A percentile compares a stretch with the other conserved stretches of the same genome.
These are phyloP conservation scores for Pythium monospermum DNA, from an alignment of 352 stramenopile genomes.

Conservation along the genomic window DNA sequence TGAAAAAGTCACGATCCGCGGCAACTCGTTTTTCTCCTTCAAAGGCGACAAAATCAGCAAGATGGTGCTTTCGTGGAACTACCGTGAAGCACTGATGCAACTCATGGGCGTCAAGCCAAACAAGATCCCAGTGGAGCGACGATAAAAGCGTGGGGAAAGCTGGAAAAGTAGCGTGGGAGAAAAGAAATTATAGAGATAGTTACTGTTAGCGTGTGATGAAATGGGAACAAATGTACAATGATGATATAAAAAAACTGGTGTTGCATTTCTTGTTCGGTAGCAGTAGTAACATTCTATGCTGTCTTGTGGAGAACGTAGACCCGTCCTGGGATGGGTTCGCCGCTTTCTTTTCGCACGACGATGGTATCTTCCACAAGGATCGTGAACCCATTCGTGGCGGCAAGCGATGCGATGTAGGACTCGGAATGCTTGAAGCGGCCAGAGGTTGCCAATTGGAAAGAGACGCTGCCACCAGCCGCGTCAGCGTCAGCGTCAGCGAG, in stretches of 20 bases:
- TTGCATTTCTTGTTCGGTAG: background rate
- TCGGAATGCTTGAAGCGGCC: conserved; percentile 78
- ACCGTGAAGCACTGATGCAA: conserved; percentile 64
- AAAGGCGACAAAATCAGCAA: conserved; percentile 70
- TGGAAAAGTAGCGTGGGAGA: background rate
- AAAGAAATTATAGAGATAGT: conserved; percentile 3
- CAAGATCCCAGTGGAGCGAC: conserved; percentile 16
- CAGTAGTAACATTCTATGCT: too few relatives aligned
- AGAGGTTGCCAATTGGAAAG: conserved; percentile 55
- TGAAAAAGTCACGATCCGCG: conserved; percentile 75
- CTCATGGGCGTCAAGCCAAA: conserved; percentile 51
- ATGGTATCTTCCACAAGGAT: conserved; percentile 40
- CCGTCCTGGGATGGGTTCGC: conserved; percentile 56
- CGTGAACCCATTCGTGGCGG: conserved; percentile 30
- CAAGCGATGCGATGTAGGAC: conserved; percentile 48
- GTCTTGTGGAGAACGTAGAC: conserved; percentile 65
- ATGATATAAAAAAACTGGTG: background rate
- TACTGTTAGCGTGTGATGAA: background rate
- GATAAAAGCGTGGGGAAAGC: conserved; percentile 1
- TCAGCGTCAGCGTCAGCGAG: conserved; percentile 16
- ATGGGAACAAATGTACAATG: background rate
- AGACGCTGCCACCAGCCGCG: too few relatives aligned
- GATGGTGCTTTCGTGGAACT: conserved; percentile 72
- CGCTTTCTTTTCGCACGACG: conserved; percentile 65
- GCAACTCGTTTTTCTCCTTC: conserved; percentile 74